Evolutionary conservation across 1,139 yeast genomes (phyloP), one percentile per base, ranked within the genome.

Genomic region (Yamadazyma atmosphaerica): DNA sequence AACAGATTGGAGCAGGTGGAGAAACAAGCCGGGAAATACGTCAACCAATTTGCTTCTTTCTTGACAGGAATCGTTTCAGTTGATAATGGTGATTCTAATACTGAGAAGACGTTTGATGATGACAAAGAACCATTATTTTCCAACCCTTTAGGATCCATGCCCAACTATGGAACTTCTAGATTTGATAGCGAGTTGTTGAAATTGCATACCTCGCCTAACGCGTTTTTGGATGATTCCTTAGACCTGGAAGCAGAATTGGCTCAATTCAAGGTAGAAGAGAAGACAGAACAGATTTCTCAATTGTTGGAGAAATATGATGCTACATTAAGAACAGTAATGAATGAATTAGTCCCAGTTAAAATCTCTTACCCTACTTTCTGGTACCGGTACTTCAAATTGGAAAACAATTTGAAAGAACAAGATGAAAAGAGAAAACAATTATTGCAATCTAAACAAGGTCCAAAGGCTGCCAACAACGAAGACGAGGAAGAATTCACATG

Each of bases 381-480:
- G 98, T 65, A 68, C 33, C 72, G 83, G 34, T 90, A 87, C 61
- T 86, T 79, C 58, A 68, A 64, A 42, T 71, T 77, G 56, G 78
- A 78, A 40, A 61, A 64, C 13, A 72, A 72, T 46, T 77, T 88
- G 34, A 68, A 78, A 33, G 74, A 73, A 21, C 81, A 79, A 48
- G 96, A 88, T 49, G 68, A 71, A 47, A 77, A 79, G 54, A 76
- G 96, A 49, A 83, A 79, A 58, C 73, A 73, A 41, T 64, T 88
- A 34, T 65, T 86, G 36, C 63, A 65, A 19, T 68, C 63, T 33
- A 54, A 56, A 35, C 63, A 65, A 33, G 56, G 56, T 4, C 6
- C 6, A 9, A 60, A 56, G 19, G 67, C 60, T 14, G 70, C 53
- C 2, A 58, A 52, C 7, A 76, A 70, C 3, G 76, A 65, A 3